These are phyloP conservation scores for Scopulariopsis brevicaulis DNA, from an alignment of 2,329 filamentous ascomycete species.

Conservation along the genomic window DNA sequence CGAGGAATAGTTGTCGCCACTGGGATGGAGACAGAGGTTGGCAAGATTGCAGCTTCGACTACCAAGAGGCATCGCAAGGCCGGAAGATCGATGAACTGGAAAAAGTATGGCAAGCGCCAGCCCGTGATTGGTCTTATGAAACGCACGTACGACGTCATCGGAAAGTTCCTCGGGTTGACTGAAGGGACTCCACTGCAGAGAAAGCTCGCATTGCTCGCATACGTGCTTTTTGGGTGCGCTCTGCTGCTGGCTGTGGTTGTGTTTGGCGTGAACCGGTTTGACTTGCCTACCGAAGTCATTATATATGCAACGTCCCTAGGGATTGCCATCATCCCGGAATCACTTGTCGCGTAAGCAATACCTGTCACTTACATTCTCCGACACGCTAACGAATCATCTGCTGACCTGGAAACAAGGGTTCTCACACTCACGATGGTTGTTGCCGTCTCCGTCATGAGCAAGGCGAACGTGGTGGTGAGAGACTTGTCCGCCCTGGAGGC, in stretches of 20 bases:
- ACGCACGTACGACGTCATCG: constrained; percentile 35
- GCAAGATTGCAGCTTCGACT: constrained; percentile 52
- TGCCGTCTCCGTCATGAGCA: constrained; percentile 52
- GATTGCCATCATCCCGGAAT: constrained; percentile 52
- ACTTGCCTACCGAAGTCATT: constrained; percentile 38
- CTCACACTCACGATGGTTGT: constrained; percentile 62
- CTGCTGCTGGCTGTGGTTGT: constrained; percentile 44
- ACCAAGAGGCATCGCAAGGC: constrained; percentile 43
- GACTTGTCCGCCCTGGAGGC: constrained; percentile 58
- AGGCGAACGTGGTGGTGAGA: constrained; percentile 52
- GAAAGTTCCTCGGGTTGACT: constrained; percentile 48
- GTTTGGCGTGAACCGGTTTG: constrained; percentile 44
- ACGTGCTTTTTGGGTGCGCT: constrained; percentile 65
- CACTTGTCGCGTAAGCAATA: constrained; percentile 44
- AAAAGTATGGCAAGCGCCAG: constrained; percentile 39
- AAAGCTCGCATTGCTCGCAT: constrained; percentile 67
- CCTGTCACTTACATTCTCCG: not conserved
- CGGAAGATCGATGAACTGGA: constrained; percentile 38
- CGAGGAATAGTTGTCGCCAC: constrained; percentile 62
- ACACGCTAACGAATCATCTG: not conserved
- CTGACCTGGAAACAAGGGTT: constrained; percentile 25
- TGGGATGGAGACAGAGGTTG: constrained; percentile 61
- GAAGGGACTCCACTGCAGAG: constrained; percentile 69
- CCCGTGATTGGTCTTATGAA: constrained; percentile 33
- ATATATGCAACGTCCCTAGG: constrained; percentile 47